Base-by-base conservation (phyloP, 768 basidiomycete species). In the Vararia minispora region DNA sequence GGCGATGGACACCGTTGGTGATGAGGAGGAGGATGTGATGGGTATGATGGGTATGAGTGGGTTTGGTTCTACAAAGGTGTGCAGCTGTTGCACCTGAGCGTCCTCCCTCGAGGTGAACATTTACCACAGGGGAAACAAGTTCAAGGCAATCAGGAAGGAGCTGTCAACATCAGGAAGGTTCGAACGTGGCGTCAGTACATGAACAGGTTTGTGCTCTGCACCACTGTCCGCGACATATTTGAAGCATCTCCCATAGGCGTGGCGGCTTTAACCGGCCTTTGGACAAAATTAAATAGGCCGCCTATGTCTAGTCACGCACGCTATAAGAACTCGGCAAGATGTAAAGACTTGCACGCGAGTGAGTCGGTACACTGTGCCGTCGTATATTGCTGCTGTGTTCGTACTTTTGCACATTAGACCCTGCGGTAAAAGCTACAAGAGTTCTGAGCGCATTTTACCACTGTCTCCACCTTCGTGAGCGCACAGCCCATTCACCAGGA, bases 101-200 rank as follows among this genome's bases (percentile, higher is more conserved):
- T n/a, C n/a, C n/a, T n/a, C n/a, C n/a, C n/a, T n/a, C n/a, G n/a
- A n/a, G n/a, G n/a, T 6, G 16, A 22, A 22, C 24, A 21, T 28
- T 30, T 2, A 31, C 47, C 33, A 24, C 50, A 89, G 88, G 82
- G 81, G 29, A 85, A 84, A 52, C 72, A 68, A 33, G 85, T 91
- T 25, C 65, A 71, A 26, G 86, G 89, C 17, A 90, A 94, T 43
- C 82, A 92, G 59, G 80, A 83, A 44, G 83, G 80, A 30, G 51
- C 43, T 26, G 70, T 66, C 25, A 58, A 74, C 38, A 59, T 82
- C 49, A 90, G 85, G 69, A 90, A 88, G 62, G 74, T 73, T 40
- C 68, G 89, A 43, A 92, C 88, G 18, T 94, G 90, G 92, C 70
- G 90, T 47, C 94, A 98, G 60, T 99, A 99, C 59, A 99, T 99